Percentiles rank a stretch among this genome's conserved stretches.
These are phyloP conservation scores for Saccharomycopsis guyanensis DNA, from an alignment of 805 yeast species.

Conservation along the genomic window DNA sequence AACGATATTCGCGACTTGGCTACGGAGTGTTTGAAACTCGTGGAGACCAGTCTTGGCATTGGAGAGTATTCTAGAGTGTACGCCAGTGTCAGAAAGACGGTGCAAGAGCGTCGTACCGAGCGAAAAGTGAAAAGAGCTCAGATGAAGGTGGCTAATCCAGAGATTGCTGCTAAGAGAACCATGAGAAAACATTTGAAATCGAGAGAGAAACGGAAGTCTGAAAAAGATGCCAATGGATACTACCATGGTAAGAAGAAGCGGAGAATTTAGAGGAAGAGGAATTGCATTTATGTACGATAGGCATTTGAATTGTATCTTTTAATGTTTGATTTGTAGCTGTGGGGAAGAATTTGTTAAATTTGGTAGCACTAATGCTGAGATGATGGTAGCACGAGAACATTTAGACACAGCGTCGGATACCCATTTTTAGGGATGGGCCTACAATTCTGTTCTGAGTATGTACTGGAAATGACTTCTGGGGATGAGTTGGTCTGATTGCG, in stretches of 20 bases:
- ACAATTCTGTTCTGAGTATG: too few species aligned
- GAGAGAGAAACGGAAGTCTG: conserved; percentile 69
- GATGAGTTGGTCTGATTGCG: too few species aligned
- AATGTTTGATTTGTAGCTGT: background rate
- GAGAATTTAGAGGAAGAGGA: too few species aligned
- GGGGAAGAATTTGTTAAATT: too few species aligned
- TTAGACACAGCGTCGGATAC: too few species aligned
- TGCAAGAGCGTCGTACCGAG: conserved; percentile 60
- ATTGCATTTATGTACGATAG: too few species aligned
- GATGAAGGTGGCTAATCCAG: conserved; percentile 72
- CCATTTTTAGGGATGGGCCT: too few species aligned
- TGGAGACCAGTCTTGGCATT: conserved; percentile 64
- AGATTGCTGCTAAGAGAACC: conserved; percentile 69
- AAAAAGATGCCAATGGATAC: conserved; percentile 69
- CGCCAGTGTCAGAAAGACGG: conserved; percentile 53
- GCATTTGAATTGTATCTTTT: background rate
- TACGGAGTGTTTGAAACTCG: conserved; percentile 57
- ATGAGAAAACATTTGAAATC: conserved; percentile 66
- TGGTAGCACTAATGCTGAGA: too few species aligned
- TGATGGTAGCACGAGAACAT: too few species aligned
- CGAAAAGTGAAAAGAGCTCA: conserved; percentile 71
- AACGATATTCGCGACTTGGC: conserved; percentile 49
- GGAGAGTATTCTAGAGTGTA: conserved; percentile 57
- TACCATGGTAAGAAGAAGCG: conserved; percentile 58
- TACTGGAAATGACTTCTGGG: too few species aligned